These are phyloP conservation scores for Cladosporium halotolerans DNA, from an alignment of 2,329 filamentous ascomycete species.

Conservation along the genomic window DNA sequence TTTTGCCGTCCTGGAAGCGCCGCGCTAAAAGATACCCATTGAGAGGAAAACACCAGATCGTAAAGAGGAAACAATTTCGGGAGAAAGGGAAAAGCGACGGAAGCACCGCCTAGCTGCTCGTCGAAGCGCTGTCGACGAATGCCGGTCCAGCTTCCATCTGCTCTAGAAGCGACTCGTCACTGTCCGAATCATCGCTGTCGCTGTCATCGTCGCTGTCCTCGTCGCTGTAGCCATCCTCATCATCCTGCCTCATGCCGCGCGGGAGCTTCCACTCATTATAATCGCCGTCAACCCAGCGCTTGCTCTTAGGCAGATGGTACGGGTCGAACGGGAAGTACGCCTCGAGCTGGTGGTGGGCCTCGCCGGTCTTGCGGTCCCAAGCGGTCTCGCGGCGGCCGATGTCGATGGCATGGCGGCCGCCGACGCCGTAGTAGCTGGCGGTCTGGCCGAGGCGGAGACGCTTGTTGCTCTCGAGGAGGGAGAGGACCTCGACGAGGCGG, in stretches of 20 bases:
- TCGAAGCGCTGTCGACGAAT: slow-evolving; percentile 11
- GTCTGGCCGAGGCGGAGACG: slow-evolving; percentile 72
- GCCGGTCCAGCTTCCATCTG: not conserved
- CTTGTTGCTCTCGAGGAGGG: slow-evolving; percentile 87
- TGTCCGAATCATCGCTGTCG: slow-evolving; percentile 27
- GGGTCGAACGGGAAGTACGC: slow-evolving; percentile 97
- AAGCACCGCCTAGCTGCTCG: slow-evolving; percentile 10
- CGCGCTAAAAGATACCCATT: not conserved
- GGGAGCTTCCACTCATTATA: slow-evolving; percentile 77
- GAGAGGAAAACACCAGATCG: not conserved
- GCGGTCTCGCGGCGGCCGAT: slow-evolving; percentile 51
- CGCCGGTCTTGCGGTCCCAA: slow-evolving; percentile 53
- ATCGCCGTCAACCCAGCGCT: slow-evolving; percentile 77
- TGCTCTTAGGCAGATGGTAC: slow-evolving; percentile 81
- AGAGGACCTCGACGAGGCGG: slow-evolving; percentile 81
- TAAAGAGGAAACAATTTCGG: not conserved
- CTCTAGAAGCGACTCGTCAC: slow-evolving; percentile 3
- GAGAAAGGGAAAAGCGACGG: not conserved
- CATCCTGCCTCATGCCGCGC: slow-evolving; percentile 53
- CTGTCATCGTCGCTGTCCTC: slow-evolving; percentile 40
- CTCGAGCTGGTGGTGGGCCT: slow-evolving; percentile 78
- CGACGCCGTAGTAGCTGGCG: slow-evolving; percentile 41
- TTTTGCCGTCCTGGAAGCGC: not conserved
- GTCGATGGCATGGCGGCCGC: slow-evolving; percentile 44
- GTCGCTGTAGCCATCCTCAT: slow-evolving; percentile 43